These are phyloP conservation scores for Begonia fuchsioides DNA, from an alignment of 306 rosid species.

Conservation along the genomic window DNA sequence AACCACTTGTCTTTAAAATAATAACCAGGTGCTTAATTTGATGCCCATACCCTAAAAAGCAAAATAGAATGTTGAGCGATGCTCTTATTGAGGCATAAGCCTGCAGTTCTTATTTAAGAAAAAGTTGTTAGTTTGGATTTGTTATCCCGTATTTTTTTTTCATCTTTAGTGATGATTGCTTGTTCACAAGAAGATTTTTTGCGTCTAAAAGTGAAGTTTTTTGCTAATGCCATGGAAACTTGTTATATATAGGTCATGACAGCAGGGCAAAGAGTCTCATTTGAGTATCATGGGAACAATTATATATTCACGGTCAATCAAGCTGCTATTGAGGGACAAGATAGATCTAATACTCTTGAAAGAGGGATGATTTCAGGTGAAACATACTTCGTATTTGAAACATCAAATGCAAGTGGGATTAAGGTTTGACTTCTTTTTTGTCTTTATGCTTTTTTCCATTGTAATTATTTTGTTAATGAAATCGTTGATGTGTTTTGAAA, in stretches of 20 bases:
- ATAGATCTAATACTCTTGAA: slow-evolving; percentile 41
- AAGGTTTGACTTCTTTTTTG: slow-evolving; percentile 38
- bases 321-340: slow-evolving; percentile 57
- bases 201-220: no score
- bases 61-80: no score
- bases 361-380: slow-evolving; percentile 82
- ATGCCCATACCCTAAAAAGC: no score
- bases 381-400: slow-evolving; percentile 70
- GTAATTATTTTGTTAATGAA: background rate
- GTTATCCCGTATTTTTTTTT: no score
- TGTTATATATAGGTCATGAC: slow-evolving; percentile 64
- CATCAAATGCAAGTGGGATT: slow-evolving; percentile 76
- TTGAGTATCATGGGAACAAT: slow-evolving; percentile 72
- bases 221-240: background rate
- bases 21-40: background rate
- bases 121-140: no score
- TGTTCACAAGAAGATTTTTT: no score
- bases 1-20: background rate
- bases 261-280: slow-evolving; percentile 69
- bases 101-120: no score
- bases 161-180: no score
- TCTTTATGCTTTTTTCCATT: slow-evolving; percentile 6
- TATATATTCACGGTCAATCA: slow-evolving; percentile 65
- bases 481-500: no score
- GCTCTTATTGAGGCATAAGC: no score